Conservation (phyloP, 164 flowering plant genomes). For the Macadamia integrifolia region DNA sequence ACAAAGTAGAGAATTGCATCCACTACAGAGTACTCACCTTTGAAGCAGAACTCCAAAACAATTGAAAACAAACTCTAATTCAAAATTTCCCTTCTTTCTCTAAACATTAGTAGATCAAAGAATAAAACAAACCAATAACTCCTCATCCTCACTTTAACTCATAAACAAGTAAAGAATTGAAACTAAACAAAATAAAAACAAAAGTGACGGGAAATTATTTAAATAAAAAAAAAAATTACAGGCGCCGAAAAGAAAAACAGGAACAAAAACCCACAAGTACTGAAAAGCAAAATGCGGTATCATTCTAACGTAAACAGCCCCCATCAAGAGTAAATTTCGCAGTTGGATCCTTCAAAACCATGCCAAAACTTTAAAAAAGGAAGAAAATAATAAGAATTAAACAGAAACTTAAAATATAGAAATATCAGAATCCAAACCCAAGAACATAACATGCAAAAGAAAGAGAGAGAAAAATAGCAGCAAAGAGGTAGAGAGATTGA, state of each 20-base stretch:
- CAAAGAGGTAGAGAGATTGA: neutral
- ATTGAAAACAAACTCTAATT: neutral
- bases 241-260: no score
- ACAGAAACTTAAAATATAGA: no score
- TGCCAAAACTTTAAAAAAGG: neutral
- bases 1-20: neutral
- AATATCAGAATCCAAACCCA: neutral
- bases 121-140: constrained; percentile 3
- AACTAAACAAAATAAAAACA: neutral
- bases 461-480: neutral
- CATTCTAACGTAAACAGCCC: neutral
- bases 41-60: neutral
- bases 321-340: neutral
- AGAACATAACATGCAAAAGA: neutral
- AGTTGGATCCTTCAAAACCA: constrained; percentile 4
- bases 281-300: constrained; percentile 6
- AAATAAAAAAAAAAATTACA: no score
- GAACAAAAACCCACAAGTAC: neutral
- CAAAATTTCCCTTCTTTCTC: neutral
- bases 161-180: constrained; percentile 10
- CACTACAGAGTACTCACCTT: neutral
- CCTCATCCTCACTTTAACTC: neutral
- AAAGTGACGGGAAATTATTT: no score
- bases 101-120: neutral
- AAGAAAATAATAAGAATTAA: neutral